Evolutionary conservation across 257 asterid genomes (phyloP), one percentile per base, ranked within the genome.

Genomic region (Dorcoceras hygrometricum): DNA sequence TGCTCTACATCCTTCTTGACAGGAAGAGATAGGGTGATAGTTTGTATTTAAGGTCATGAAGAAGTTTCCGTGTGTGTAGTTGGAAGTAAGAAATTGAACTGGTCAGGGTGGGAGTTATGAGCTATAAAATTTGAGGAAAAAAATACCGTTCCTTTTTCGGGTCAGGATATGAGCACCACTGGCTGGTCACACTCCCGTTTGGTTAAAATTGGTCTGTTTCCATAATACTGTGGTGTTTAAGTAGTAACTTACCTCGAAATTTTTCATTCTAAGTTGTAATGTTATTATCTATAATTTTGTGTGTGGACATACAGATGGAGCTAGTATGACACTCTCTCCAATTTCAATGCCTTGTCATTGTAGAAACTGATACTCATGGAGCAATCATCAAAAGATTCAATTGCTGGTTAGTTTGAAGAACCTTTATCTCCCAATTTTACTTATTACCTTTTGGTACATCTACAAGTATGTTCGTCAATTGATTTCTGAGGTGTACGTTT

Each of bases 361-460:
- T 78, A 83, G 85, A 63, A 29, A 62, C 68, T 80, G 72, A 76
- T 80, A 34, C 59, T 27, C 70, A 73, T 83, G 90, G 90, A 84
- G 71, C 76, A 79, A 71, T 59, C 64, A 25, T 65, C 80, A 11
- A 67, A 76, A 29, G 65, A 62, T 67, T 53, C 77, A 16, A 14
- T 57, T 75, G 53, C 79, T 63, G 89, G 90, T 77, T 60, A 70
- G 80, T 73, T 10, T 34, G n/a, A 14, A 9, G 63, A 60, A 50
- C 54, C 61, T 39, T 58, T 11, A 53, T 39, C 68, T 26, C 23
- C 58, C 34, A 64, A 5, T 22, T 56, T 64, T 25, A 25, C 56
- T 25, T 34, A 39, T 48, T 24, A 19, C 66, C 31, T 23, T 57
- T 18, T 23, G 62, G 12, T 63, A 28, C 65, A 59, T 36, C 10